These are phyloP conservation scores for Acacia concinna DNA, from an alignment of 331 rosid species.

Conservation along the genomic window DNA sequence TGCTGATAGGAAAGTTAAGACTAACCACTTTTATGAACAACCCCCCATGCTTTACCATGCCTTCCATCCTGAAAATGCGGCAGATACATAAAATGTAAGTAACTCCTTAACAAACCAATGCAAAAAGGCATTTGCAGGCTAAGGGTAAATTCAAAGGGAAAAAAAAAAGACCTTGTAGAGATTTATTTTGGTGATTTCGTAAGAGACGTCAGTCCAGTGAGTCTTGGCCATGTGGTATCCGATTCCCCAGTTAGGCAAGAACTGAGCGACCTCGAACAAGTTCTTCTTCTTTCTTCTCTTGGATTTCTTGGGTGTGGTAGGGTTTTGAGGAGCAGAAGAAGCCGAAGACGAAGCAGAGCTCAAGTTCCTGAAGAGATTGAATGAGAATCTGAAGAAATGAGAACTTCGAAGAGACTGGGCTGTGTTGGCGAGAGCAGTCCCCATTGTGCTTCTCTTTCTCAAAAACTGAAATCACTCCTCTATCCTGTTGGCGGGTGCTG, in stretches of 20 bases:
- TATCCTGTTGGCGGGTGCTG: not conserved
- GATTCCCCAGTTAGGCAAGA: slow-evolving; percentile 86
- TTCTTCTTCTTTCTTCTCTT: slow-evolving; percentile 90
- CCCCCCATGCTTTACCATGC: slow-evolving; percentile 21
- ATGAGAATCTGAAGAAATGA: slow-evolving; percentile 42
- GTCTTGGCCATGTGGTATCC: slow-evolving; percentile 89
- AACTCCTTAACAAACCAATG: not conserved
- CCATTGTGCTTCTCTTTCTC: not conserved
- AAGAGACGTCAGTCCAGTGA: slow-evolving; percentile 84
- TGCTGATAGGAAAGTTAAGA: not conserved
- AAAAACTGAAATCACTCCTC: not conserved
- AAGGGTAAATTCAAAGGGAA: not conserved
- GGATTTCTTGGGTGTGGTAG: slow-evolving; percentile 44
- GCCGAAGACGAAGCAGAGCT: slow-evolving; percentile 41
- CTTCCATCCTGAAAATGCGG: not conserved
- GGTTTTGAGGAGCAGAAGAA: slow-evolving; percentile 34
- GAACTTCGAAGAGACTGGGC: slow-evolving; percentile 36
- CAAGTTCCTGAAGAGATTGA: slow-evolving; percentile 54
- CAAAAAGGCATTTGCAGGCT: not conserved
- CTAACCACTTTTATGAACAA: slow-evolving; percentile 10
- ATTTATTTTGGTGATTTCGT: slow-evolving; percentile 84
- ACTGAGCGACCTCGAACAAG: slow-evolving; percentile 88
- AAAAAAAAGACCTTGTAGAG: slow-evolving; percentile 77
- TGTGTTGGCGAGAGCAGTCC: slow-evolving; percentile 40
- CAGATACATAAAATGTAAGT: not conserved